Percentiles rank a stretch among this genome's conserved stretches.
Evolutionary conservation across 2,329 filamentous ascomycete species (phyloP).

Genomic region (Colletotrichum magnum): DNA sequence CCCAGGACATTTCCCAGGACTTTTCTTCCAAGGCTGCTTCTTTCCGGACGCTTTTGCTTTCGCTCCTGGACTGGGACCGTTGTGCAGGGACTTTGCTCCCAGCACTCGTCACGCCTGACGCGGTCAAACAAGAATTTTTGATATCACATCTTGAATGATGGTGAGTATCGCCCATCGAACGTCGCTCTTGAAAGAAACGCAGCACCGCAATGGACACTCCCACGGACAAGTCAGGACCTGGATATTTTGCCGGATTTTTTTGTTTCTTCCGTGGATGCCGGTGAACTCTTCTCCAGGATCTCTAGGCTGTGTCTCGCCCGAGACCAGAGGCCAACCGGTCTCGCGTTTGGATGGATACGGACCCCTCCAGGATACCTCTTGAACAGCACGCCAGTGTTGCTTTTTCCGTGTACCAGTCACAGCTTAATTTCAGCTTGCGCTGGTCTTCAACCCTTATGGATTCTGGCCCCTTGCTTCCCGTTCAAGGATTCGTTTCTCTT

Average conservation of each 20-base stretch:
- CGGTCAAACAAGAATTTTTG: constrained; percentile 47
- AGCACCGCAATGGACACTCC: constrained; percentile 43
- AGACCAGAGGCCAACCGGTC: constrained; percentile 26
- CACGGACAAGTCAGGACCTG: constrained; percentile 16
- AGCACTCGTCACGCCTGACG: constrained; percentile 50
- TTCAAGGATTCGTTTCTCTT: constrained; percentile 21
- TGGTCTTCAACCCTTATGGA: background rate
- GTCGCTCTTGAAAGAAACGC: constrained; percentile 7
- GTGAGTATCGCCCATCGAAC: constrained; percentile 57
- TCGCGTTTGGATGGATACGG: constrained; percentile 29
- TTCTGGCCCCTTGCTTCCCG: background rate
- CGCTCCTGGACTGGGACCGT: constrained; percentile 30
- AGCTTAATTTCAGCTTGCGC: constrained; percentile 23
- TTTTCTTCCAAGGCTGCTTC: constrained; percentile 10
- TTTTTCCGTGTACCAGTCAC: background rate
- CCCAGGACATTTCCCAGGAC: constrained; percentile 30
- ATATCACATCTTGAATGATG: constrained; percentile 11
- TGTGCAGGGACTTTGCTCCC: constrained; percentile 10
- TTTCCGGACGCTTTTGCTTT: constrained; percentile 20
- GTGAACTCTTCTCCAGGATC: constrained; percentile 7
- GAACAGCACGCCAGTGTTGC: constrained; percentile 1
- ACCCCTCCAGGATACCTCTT: background rate
- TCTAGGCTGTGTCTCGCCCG: constrained; percentile 30
- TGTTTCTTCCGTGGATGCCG: background rate
- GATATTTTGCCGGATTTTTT: constrained; percentile 16